Evolutionary conservation across 371 early-diverging fungal species (phyloP), one percentile per base, ranked within the genome.

Genomic region (Lichtheimia ramosa): DNA sequence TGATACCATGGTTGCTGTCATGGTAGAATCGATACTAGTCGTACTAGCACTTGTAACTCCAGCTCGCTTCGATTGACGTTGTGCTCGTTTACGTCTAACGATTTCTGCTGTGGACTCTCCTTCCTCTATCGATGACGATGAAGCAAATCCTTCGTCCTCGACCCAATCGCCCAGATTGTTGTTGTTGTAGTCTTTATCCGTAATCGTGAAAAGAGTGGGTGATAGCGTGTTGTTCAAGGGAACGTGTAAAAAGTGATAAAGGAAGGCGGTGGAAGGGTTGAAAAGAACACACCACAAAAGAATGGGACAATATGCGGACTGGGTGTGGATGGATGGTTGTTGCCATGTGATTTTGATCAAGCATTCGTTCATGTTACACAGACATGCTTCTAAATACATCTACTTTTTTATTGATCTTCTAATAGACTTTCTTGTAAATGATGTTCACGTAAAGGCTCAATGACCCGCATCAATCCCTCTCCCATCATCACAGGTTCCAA

Each of bases 401-500:
- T 25, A 25, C 2, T 25, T 16, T 1, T 56, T 57, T 15, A 34
- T 51, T 59, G 43, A 42, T 51, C 28, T 24, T 65, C 65, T 27
- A 61, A 46, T 6, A 80, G 59, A 8, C 73, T 61, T 57, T 75
- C 65, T 16, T 68, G 59, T 43, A 79, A 54, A 51, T 79, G 69
- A 60, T 79, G 62, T n/a, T 82, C 65, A 58, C 71, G 73, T 7
- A 83, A 46, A 15, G 85, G 80, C 48, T 86, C 82, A 51, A 89
- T 77, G 16, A 89, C 64, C 24, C 75, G 59, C 48, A 66, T 68
- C 23, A 89, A 59, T 15, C 69, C 65, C 41, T 77, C 68, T 2
- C 92, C 92, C 18, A 79, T 71, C 59, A 93, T 66, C 1, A 92
- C 73, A 14, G 76, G 76, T 27, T 89, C 89, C 42, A 93, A 70